Base-by-base conservation (phyloP, 768 basidiomycete genomes). In the Rubroboletus pulcherrimus region DNA sequence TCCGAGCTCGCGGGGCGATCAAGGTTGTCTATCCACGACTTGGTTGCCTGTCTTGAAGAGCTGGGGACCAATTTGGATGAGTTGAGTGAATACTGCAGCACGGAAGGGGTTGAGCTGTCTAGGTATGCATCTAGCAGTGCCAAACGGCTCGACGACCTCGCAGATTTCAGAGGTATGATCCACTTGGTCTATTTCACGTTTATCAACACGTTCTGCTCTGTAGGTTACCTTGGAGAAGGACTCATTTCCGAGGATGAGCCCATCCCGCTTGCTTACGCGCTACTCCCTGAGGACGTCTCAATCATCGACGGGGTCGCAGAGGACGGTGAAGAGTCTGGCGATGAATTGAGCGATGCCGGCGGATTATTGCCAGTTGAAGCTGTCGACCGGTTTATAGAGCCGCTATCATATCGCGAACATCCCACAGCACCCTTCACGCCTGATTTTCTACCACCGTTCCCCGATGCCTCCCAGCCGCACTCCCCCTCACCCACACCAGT, bases 1-100 rank as follows among this genome's bases (percentile, higher is more conserved):
- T 85, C 90, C 1, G 80, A 87, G 55, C 87, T 89, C 63, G 80
- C 89, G 1, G 90, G 88, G n/a, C 73, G 91, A 46, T 76, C 78
- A 2, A 73, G 72, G 24, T 66, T 90, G 19, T 80, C 80, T 15
- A 72, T 78, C 0, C 73, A 76, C 51, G 91, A 93, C 70, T 82
- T 83, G 7, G 63, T 85, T 3, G 75, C 75, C 12, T 89, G 86
- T 10, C 74, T 93, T 30, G 82, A 82, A n/a, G 90, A 92, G 51
- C 75, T 92, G 15, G 91, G 91, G 17, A 78, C 89, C 1, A 79
- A 77, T 41, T 54, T 89, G 24, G 81, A 87, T 8, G 91, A 93
- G 67, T 73, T 93, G 51, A 72, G 66, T 26, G 86, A 87, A 54
- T 91, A 88, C 63, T 80, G 77, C 50, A 66, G 71, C n/a, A 74